These are phyloP conservation scores for Endocladia muricata DNA, from an alignment of 31 red algal species.

Conservation along the genomic window DNA sequence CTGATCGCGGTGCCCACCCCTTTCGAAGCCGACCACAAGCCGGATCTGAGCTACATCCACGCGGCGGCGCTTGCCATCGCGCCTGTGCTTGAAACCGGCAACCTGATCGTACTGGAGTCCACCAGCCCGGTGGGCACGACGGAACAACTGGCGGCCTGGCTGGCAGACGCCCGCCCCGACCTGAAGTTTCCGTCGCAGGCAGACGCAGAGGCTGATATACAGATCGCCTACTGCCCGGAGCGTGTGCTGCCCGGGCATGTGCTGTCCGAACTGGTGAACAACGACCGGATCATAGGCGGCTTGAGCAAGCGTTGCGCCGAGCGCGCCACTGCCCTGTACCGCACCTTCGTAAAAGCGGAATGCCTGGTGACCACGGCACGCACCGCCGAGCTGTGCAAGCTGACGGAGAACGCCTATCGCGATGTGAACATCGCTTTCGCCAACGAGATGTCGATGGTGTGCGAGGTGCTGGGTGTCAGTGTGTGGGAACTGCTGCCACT, in stretches of 20 bases:
- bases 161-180: background rate
- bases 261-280: no score
- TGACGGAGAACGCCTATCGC: no score
- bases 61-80: background rate
- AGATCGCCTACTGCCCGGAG: background rate
- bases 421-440: no score
- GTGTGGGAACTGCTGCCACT: background rate
- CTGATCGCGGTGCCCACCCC: conserved; percentile 9
- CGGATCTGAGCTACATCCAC: conserved; percentile 13
- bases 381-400: background rate
- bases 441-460: conserved; percentile 7
- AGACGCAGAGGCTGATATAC: background rate
- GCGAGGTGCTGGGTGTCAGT: background rate
- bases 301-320: no score
- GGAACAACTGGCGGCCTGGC: background rate
- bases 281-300: no score
- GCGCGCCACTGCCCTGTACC: no score
- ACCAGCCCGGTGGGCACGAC: conserved; percentile 3
- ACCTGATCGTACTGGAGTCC: conserved; percentile 9
- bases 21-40: background rate
- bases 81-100: background rate
- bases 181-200: background rate
- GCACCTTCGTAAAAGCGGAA: background rate
- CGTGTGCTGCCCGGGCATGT: no score
- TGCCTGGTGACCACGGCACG: background rate